Evolutionary conservation across 805 yeast genomes (phyloP).

Genomic region (Hanseniaspora lachancei): DNA sequence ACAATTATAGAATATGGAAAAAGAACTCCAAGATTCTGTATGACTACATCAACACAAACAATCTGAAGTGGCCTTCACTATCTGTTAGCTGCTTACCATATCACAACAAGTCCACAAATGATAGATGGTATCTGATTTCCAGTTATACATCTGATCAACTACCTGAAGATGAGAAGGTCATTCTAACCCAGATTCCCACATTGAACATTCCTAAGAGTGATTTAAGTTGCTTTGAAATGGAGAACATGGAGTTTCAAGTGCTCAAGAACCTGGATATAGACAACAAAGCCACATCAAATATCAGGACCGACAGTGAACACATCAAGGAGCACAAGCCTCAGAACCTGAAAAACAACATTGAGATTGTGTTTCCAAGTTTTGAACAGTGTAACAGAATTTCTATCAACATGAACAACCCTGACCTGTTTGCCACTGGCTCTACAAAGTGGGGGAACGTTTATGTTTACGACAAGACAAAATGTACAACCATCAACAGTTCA

Average conservation of each 20-base stretch:
- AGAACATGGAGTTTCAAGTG: conserved; percentile 28
- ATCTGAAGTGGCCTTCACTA: conserved; percentile 57
- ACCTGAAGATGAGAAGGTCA: conserved; percentile 26
- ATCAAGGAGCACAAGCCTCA: conserved; percentile 16
- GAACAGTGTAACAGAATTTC: conserved; percentile 66
- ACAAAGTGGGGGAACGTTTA: conserved; percentile 46
- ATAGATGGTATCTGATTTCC: conserved; percentile 24
- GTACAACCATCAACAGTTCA: conserved; percentile 33
- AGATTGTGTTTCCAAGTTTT: conserved; percentile 28
- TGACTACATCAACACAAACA: conserved; percentile 56
- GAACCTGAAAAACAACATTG: conserved; percentile 20
- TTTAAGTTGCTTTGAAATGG: conserved; percentile 28
- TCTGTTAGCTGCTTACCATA: conserved; percentile 58
- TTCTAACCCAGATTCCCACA: conserved; percentile 24
- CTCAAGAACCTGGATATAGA: conserved; percentile 15
- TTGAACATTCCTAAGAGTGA: conserved; percentile 25
- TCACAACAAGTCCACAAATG: conserved; percentile 21
- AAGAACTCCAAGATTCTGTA: conserved; percentile 67
- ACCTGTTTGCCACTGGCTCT: conserved; percentile 59
- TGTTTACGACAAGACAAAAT: conserved; percentile 75
- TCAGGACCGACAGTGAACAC: neutral
- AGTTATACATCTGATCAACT: conserved; percentile 27
- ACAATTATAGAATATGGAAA: conserved; percentile 46
- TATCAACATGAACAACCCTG: conserved; percentile 77
- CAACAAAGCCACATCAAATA: neutral